These are phyloP conservation scores for Pythium guiyangense DNA, from an alignment of 352 stramenopile species.

Conservation along the genomic window DNA sequence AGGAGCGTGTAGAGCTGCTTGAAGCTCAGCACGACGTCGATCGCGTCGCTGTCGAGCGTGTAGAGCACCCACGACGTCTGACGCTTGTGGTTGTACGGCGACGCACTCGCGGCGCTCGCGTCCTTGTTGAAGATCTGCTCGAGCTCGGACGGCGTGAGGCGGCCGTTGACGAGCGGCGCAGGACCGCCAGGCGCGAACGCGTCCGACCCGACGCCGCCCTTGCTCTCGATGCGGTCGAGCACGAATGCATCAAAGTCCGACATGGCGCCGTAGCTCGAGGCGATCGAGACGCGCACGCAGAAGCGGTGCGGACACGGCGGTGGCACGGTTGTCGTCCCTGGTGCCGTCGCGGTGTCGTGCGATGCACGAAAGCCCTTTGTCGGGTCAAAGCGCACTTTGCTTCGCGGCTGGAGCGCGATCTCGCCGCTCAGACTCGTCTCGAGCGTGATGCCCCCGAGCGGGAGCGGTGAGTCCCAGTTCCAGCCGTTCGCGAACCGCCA, in stretches of 20 bases:
- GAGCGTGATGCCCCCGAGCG: conserved; percentile 1
- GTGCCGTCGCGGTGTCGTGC: too few relatives aligned
- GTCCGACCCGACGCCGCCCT: conserved; percentile 2
- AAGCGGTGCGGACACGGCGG: conserved; percentile 3
- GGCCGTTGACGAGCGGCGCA: too few relatives aligned
- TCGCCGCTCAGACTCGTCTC: conserved; percentile 1
- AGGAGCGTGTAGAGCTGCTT: conserved; percentile 54
- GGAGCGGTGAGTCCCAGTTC: neutral
- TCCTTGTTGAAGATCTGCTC: too few relatives aligned
- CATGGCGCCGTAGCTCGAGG: conserved; percentile 43
- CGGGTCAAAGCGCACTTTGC: conserved; percentile 3
- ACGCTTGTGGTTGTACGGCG: too few relatives aligned
- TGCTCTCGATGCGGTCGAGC: conserved; percentile 35
- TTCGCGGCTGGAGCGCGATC: conserved; percentile 1
- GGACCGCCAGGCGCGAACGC: too few relatives aligned
- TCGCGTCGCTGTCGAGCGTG: neutral
- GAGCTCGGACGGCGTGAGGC: too few relatives aligned
- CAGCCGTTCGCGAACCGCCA: too few relatives aligned
- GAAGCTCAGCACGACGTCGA: conserved; percentile 50
- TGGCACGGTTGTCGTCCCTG: too few relatives aligned
- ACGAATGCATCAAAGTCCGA: conserved; percentile 47
- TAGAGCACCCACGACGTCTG: too few relatives aligned
- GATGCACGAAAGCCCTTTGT: neutral
- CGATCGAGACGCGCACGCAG: conserved; percentile 32
- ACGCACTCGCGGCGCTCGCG: too few relatives aligned